These are phyloP conservation scores for Trichoderma pleuroti DNA, from an alignment of 2,329 filamentous ascomycete genomes.

Conservation along the genomic window DNA sequence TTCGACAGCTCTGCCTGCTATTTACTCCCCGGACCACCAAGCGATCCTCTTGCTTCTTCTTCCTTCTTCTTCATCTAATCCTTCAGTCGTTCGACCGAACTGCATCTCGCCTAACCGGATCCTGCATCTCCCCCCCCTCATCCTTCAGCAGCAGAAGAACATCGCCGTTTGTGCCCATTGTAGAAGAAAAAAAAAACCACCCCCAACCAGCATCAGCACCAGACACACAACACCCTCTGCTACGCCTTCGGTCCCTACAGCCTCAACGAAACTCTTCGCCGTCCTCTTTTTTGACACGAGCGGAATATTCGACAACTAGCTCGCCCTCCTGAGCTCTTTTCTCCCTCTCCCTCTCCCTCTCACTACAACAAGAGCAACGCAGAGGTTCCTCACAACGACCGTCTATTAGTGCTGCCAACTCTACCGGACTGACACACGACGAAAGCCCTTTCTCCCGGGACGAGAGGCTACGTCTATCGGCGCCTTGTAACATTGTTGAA, in stretches of 20 bases:
- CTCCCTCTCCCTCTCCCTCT: neutral
- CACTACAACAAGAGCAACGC: neutral
- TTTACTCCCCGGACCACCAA: neutral
- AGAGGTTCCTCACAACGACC: neutral
- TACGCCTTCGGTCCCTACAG: neutral
- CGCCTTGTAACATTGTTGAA: neutral
- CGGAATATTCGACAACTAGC: neutral
- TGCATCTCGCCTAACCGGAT: slow-evolving; percentile 6
- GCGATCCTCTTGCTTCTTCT: neutral
- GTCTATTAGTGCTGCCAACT: neutral
- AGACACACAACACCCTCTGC: neutral
- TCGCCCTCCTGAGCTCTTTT: neutral
- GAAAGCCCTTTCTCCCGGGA: neutral
- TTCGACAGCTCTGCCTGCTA: neutral
- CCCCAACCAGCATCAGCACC: neutral
- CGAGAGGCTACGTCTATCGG: slow-evolving; percentile 1
- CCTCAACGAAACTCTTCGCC: neutral
- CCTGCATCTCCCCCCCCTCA: neutral
- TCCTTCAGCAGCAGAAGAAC: neutral
- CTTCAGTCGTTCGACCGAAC: neutral
- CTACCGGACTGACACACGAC: slow-evolving; percentile 13
- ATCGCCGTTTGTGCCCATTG: neutral
- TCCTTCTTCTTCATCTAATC: neutral
- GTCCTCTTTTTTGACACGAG: neutral
- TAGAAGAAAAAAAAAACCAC: neutral